Conservation (phyloP, 2,329 filamentous ascomycete genomes). For the Xylaria sp. region DNA sequence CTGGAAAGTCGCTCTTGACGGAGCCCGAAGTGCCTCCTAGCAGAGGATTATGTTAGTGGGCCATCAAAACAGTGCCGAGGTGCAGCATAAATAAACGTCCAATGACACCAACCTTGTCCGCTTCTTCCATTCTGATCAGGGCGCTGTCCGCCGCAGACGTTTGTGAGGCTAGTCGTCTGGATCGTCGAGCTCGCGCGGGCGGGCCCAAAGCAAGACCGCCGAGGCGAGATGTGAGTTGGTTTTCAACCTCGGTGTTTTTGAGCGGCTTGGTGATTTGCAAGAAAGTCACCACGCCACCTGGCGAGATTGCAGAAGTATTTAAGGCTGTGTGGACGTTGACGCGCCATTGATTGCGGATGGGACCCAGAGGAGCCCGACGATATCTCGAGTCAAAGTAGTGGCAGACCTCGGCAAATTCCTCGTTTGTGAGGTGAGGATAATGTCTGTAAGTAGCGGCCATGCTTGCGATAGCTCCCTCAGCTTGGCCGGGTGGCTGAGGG, state of each 20-base stretch:
- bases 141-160: constrained; percentile 53
- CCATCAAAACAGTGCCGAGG: neutral
- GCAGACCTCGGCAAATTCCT: constrained; percentile 74
- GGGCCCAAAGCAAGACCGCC: constrained; percentile 58
- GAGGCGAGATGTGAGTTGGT: constrained; percentile 60
- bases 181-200: constrained; percentile 3
- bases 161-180: constrained; percentile 1
- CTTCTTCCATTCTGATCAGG: constrained; percentile 63
- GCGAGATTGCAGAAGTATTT: constrained; percentile 57
- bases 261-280: constrained; percentile 68
- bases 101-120: constrained; percentile 58
- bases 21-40: constrained; percentile 56
- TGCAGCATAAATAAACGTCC: constrained; percentile 16
- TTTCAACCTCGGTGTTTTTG: constrained; percentile 56
- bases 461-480: neutral
- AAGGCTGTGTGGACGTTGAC: constrained; percentile 64
- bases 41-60: constrained; percentile 20
- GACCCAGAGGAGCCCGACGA: constrained; percentile 67
- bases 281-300: constrained; percentile 58
- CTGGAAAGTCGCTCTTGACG: constrained; percentile 45
- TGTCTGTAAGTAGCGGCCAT: constrained; percentile 55
- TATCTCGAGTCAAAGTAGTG: constrained; percentile 70
- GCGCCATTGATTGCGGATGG: constrained; percentile 65
- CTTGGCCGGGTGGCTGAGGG: neutral
- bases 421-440: constrained; percentile 70